Evolutionary conservation across 306 rosid genomes (phyloP).

Genomic region (Alnus glutinosa): DNA sequence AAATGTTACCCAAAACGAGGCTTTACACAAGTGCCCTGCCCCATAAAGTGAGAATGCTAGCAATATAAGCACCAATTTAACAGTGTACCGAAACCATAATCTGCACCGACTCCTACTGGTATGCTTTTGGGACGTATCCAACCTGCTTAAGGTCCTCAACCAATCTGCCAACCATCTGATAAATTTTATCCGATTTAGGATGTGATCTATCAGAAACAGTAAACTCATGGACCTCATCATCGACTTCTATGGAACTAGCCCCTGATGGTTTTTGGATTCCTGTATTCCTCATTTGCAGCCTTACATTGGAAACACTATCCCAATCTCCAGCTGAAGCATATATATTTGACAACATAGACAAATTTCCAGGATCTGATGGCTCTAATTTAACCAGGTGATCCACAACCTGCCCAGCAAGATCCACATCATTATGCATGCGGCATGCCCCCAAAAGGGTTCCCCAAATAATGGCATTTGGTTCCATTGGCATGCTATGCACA

Average conservation of each 20-base stretch:
- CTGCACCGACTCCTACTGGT: constrained; percentile 24
- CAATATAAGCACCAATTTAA: constrained; percentile 16
- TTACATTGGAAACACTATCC: constrained; percentile 56
- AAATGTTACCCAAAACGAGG: constrained; percentile 2
- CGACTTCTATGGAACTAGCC: constrained; percentile 75
- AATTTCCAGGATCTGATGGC: constrained; percentile 65
- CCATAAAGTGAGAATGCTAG: not conserved
- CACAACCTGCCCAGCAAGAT: constrained; percentile 57
- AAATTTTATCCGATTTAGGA: constrained; percentile 67
- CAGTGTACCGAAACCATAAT: constrained; percentile 11
- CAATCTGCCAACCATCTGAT: constrained; percentile 67
- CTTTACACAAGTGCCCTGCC: not conserved
- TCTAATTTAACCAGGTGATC: constrained; percentile 53
- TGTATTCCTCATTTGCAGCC: constrained; percentile 59
- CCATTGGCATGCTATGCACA: constrained; percentile 67
- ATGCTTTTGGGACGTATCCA: constrained; percentile 38
- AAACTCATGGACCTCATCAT: constrained; percentile 72
- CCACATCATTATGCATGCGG: constrained; percentile 69
- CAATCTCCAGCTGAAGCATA: constrained; percentile 84
- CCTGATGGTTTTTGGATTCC: constrained; percentile 78
- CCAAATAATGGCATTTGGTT: constrained; percentile 67
- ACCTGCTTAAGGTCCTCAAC: constrained; percentile 54
- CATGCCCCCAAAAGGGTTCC: constrained; percentile 85
- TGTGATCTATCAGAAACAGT: constrained; percentile 71
- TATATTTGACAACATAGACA: constrained; percentile 76